A percentile compares a stretch with the other conserved stretches of the same genome.
Evolutionary conservation across 257 asterid species (phyloP).

Genomic region (Anisodus acutangulus): DNA sequence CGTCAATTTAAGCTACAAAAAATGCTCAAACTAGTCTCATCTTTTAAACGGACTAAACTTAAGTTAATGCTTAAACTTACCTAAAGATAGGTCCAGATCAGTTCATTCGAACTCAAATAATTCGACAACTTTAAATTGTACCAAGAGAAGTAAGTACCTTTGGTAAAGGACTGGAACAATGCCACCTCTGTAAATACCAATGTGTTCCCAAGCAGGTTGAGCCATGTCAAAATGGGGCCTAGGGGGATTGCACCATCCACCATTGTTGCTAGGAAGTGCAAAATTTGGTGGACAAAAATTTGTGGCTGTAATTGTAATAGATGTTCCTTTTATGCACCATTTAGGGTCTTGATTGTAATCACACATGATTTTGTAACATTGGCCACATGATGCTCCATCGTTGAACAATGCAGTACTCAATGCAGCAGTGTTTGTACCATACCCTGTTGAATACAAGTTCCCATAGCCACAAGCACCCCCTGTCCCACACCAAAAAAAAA

Average conservation of each 20-base stretch:
- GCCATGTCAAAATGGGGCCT: conserved; percentile 83
- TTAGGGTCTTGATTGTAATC: conserved; percentile 44
- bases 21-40: neutral
- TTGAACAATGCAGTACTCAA: conserved; percentile 46
- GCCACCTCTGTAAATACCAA: conserved; percentile 66
- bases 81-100: neutral
- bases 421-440: conserved; percentile 46
- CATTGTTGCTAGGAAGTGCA: conserved; percentile 63
- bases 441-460: conserved; percentile 38
- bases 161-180: conserved; percentile 66
- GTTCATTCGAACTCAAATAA: neutral
- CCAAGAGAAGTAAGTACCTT: conserved; percentile 41
- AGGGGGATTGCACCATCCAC: conserved; percentile 88
- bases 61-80: neutral
- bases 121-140: neutral
- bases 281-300: conserved; percentile 75
- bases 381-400: conserved; percentile 55
- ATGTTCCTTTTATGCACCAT: conserved; percentile 61
- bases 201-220: conserved; percentile 75
- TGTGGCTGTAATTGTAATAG: conserved; percentile 65
- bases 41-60: neutral
- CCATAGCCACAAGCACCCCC: conserved; percentile 51
- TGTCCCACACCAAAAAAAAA: neutral
- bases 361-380: conserved; percentile 64
- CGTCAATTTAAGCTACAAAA: neutral